Conservation (phyloP, 2,329 filamentous ascomycete species). For the Arthrobotrys sphaeroides region DNA sequence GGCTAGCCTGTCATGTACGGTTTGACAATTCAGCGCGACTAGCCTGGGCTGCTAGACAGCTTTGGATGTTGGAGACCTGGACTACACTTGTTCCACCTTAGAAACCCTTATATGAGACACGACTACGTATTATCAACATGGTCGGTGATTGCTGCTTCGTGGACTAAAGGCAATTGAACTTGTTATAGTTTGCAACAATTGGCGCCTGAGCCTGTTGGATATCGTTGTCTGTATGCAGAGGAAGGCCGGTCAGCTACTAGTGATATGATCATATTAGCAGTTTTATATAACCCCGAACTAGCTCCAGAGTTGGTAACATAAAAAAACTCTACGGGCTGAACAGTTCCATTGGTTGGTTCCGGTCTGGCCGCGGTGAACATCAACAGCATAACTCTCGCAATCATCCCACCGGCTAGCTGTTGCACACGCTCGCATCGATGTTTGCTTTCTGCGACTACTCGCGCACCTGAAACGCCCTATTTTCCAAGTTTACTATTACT, state of each 20-base stretch:
- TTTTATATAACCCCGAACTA: conserved; percentile 42
- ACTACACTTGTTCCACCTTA: conserved; percentile 49
- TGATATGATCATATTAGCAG: conserved; percentile 30
- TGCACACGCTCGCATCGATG: not conserved
- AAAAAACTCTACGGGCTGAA: conserved; percentile 10
- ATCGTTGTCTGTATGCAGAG: conserved; percentile 2
- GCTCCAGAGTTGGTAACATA: conserved; percentile 25
- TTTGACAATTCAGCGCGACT: conserved; percentile 50
- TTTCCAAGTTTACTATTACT: conserved; percentile 35
- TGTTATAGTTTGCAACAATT: conserved; percentile 47
- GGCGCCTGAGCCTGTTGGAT: conserved; percentile 36
- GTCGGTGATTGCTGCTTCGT: conserved; percentile 2
- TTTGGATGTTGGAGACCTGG: conserved; percentile 51
- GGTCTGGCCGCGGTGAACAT: not conserved
- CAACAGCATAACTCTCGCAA: conserved; percentile 14
- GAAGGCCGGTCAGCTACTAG: not conserved
- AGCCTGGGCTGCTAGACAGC: conserved; percentile 43
- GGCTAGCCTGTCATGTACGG: conserved; percentile 49
- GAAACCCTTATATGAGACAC: conserved; percentile 47
- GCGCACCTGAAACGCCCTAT: conserved; percentile 53
- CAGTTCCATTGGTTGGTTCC: conserved; percentile 22
- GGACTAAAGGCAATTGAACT: conserved; percentile 3
- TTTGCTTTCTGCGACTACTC: conserved; percentile 44
- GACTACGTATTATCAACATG: conserved; percentile 30
- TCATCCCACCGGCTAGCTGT: conserved; percentile 11